Evolutionary conservation across 495 filamentous ascomycete species (phyloP).

Genomic region (Podospora appendiculata): DNA sequence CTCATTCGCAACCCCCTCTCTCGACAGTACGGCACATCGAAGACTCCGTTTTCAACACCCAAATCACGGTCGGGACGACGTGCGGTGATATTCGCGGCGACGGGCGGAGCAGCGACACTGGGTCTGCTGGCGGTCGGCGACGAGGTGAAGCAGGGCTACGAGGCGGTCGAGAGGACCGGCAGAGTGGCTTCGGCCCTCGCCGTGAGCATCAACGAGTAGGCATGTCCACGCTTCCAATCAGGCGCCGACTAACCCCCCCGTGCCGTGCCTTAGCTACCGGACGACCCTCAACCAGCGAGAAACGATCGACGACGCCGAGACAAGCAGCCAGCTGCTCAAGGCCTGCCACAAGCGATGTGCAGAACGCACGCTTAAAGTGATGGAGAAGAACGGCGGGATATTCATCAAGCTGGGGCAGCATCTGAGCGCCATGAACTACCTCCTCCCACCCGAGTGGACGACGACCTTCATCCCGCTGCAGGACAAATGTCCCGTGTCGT

Average conservation of each 20-base stretch:
- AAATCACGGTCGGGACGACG: slow-evolving; percentile 9
- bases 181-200: slow-evolving; percentile 70
- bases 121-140: slow-evolving; percentile 63
- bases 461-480: slow-evolving; percentile 93
- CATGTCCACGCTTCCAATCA: slow-evolving; percentile 2
- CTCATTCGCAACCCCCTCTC: slow-evolving; percentile 16
- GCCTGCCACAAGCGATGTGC: slow-evolving; percentile 93
- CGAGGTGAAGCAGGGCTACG: slow-evolving; percentile 62
- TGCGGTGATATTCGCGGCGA: slow-evolving; percentile 20
- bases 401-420: slow-evolving; percentile 99
- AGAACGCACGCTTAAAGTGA: slow-evolving; percentile 65
- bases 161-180: slow-evolving; percentile 66
- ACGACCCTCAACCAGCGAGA: slow-evolving; percentile 65
- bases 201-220: slow-evolving; percentile 87
- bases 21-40: slow-evolving; percentile 23
- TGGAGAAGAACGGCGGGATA: slow-evolving; percentile 94
- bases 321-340: slow-evolving; percentile 59
- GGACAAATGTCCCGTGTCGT: slow-evolving; percentile 91
- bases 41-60: slow-evolving; percentile 1
- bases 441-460: slow-evolving; percentile 91
- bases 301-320: slow-evolving; percentile 47
- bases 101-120: slow-evolving; percentile 45
- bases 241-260: too few species aligned
- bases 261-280: slow-evolving; percentile 56
- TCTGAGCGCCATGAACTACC: slow-evolving; percentile 93